These are phyloP conservation scores for Colletotrichum neosansevieriae DNA, from an alignment of 2,329 filamentous ascomycete genomes.

Conservation along the genomic window DNA sequence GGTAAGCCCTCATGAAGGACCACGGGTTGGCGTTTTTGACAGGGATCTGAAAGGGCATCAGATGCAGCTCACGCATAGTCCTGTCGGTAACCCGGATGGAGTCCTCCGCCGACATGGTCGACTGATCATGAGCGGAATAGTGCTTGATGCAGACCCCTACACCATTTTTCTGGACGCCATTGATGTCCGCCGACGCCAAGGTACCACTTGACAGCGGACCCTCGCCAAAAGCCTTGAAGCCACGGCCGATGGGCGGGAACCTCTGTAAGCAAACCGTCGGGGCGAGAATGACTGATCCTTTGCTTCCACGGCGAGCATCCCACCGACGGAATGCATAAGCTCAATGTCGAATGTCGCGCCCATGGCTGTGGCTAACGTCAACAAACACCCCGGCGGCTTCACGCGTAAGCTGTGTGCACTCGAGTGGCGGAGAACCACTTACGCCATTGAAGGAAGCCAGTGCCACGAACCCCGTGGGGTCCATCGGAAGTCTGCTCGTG, in stretches of 20 bases:
- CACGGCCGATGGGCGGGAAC: slow-evolving; percentile 26
- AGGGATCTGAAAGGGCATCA: slow-evolving; percentile 68
- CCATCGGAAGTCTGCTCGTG: slow-evolving; percentile 12
- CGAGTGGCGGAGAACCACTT: background rate
- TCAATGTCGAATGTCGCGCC: slow-evolving; percentile 16
- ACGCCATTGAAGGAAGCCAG: slow-evolving; percentile 2
- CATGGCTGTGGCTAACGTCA: slow-evolving; percentile 21
- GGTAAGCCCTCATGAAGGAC: slow-evolving; percentile 68
- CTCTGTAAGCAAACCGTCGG: slow-evolving; percentile 33
- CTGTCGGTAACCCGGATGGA: slow-evolving; percentile 26
- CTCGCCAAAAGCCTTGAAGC: slow-evolving; percentile 20
- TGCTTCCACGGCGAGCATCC: background rate
- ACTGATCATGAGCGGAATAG: slow-evolving; percentile 57
- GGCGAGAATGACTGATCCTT: slow-evolving; percentile 24
- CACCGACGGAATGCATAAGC: background rate
- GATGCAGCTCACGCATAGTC: slow-evolving; percentile 65
- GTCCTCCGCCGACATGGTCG: slow-evolving; percentile 12
- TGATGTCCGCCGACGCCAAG: slow-evolving; percentile 42
- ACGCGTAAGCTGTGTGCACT: background rate
- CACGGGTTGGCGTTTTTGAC: slow-evolving; percentile 63
- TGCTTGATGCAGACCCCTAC: slow-evolving; percentile 59
- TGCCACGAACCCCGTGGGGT: slow-evolving; percentile 3
- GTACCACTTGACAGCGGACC: slow-evolving; percentile 23
- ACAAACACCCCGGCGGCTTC: background rate
- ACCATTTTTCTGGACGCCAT: slow-evolving; percentile 55